Base-by-base conservation (phyloP, 2,329 filamentous ascomycete species). In the Didymosphaeria variabile region DNA sequence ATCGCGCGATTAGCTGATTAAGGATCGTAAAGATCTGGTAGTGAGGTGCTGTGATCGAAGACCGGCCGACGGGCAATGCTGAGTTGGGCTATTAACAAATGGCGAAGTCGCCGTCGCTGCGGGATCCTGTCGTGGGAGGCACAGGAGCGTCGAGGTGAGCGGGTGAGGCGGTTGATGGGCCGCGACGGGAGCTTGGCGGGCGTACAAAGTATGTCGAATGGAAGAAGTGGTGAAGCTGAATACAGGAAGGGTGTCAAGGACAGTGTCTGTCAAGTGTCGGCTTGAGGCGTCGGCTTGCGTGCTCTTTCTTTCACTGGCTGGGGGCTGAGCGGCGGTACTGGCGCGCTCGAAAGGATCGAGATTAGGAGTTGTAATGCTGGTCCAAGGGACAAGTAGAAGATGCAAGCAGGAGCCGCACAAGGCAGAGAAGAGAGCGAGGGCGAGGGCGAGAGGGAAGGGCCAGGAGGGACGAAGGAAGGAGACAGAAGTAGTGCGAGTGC, bases 371-470 rank as follows among this genome's bases (percentile, higher is more conserved):
- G 53, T 69, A 75, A 76, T 67, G 71, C 65, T 68, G 67, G 66
- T 70, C 69, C 70, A 68, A 67, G 62, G 71, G 70, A 73, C 69
- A 68, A 71, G 65, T 71, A 71, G 68, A 73, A 75, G 75, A 78
- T 78, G 76, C 73, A 55, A 55, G 53, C 53, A 74, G 67, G 71
- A 72, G 71, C 72, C 68, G 72, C 68, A 67, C 65, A 61, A 62
- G 49, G 65, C 62, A 69, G 68, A 68, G 67, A 65, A 93, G 77
- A 86, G 88, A 57, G 86, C 85, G 5, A 87, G 86, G 61, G 78
- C 85, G 5, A 87, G 86, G 61, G 78, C 53, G 65, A 66, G 66
- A 64, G 62, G 62, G 47, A 62, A 58, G 67, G 57, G 54, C 59
- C 42, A 63, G 61, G 56, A 53, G 55, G 61, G 57, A 51, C 77